Percentiles rank a stretch among this genome's conserved stretches.
Evolutionary conservation across 2,329 filamentous ascomycete species (phyloP).

Genomic region (Neocatenulostroma microsporum): DNA sequence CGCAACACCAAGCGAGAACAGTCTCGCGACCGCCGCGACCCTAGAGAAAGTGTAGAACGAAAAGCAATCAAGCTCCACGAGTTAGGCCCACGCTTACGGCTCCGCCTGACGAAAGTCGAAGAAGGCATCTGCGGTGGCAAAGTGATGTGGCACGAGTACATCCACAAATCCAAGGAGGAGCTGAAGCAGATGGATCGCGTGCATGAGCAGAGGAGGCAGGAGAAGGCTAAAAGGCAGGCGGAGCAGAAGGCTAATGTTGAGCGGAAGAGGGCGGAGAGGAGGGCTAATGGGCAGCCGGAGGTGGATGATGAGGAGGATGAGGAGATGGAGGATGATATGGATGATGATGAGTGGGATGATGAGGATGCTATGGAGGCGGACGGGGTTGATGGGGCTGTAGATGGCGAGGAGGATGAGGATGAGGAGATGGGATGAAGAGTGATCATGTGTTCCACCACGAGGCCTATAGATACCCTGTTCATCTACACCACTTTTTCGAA

Average conservation of each 20-base stretch:
- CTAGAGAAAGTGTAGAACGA: constrained; percentile 58
- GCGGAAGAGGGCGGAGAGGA: constrained; percentile 63
- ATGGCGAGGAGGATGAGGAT: constrained; percentile 1
- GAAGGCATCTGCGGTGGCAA: constrained; percentile 85
- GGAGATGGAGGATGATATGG: constrained; percentile 41
- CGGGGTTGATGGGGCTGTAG: constrained; percentile 3
- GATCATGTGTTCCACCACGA: too few species aligned
- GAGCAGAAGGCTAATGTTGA: constrained; percentile 87
- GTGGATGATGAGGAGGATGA: constrained; percentile 33
- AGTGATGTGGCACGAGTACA: constrained; percentile 95
- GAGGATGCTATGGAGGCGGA: constrained; percentile 20
- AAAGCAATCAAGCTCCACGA: constrained; percentile 87
- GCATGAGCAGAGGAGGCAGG: constrained; percentile 69
- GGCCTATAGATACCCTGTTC: too few species aligned
- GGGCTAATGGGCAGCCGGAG: constrained; percentile 37
- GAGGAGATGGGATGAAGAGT: constrained; percentile 4
- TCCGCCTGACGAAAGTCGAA: constrained; percentile 91
- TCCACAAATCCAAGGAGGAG: constrained; percentile 75
- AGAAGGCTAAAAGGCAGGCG: constrained; percentile 74
- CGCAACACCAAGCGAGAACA: constrained; percentile 42
- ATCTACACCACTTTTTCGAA: too few species aligned
- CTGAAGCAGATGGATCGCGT: constrained; percentile 68
- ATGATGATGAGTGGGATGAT: constrained; percentile 46
- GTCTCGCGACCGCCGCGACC: constrained; percentile 29
- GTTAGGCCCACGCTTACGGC: constrained; percentile 78